Percentiles rank a stretch among this genome's conserved stretches.
Conservation (phyloP, 179 eudicot genomes). For the Heliamphora pulchella region DNA sequence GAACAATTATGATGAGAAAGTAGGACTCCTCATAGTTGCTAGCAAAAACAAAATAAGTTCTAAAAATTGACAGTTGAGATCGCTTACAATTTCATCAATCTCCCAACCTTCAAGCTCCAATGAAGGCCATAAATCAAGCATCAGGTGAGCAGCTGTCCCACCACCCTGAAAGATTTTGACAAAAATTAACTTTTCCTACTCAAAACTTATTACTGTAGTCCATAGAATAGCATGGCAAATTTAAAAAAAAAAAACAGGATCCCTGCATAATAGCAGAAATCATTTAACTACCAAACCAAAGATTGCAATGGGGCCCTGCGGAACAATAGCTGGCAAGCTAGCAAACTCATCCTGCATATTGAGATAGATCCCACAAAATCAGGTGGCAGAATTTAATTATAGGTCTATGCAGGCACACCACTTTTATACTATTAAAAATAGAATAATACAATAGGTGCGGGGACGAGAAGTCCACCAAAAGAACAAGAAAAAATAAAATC, state of each 20-base stretch:
- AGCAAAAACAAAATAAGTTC: background rate
- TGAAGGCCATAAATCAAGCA: conserved; percentile 70
- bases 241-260: background rate
- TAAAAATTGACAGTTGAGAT: background rate
- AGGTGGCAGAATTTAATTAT: conserved; percentile 8
- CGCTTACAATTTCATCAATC: conserved; percentile 51
- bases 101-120: conserved; percentile 81
- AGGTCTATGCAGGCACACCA: background rate
- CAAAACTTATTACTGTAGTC: background rate
- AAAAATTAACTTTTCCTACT: background rate
- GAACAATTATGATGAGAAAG: background rate
- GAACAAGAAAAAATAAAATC: background rate
- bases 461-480: too few species aligned
- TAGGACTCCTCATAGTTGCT: background rate
- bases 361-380: background rate
- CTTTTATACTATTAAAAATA: background rate
- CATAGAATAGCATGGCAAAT: conserved; percentile 2
- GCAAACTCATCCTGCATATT: conserved; percentile 60
- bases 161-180: conserved; percentile 50
- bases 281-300: conserved; percentile 53
- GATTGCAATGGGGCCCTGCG: conserved; percentile 74
- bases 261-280: background rate
- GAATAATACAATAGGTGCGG: background rate
- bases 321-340: conserved; percentile 68
- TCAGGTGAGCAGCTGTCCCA: conserved; percentile 67